phyloP scores from a whole-genome alignment of 331 rosid species.

The Quercus tomentella region DNA sequence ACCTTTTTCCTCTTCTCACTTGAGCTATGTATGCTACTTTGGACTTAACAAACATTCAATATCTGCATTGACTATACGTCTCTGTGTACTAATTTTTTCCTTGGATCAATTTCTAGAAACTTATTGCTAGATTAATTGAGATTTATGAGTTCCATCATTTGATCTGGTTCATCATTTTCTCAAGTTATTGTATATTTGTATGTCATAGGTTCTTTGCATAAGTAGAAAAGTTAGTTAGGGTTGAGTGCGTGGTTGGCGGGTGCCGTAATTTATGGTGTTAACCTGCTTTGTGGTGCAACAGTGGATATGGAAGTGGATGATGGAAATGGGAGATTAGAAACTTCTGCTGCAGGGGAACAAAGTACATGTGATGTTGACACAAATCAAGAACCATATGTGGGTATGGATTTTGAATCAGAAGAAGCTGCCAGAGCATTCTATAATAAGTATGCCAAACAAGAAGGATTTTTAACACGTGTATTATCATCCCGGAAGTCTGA shows the following conservation, averaged over 20 bases:
- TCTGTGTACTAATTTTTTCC: not conserved
- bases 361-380: constrained; percentile 17
- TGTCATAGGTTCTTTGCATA: not conserved
- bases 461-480: constrained; percentile 34
- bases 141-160: not conserved
- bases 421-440: constrained; percentile 29
- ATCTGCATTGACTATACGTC: not conserved
- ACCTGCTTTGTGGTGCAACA: constrained; percentile 3
- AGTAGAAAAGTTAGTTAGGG: not conserved
- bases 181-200: not conserved
- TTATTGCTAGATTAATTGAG: not conserved
- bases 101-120: not conserved
- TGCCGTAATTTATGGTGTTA: not conserved
- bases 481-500: constrained; percentile 40
- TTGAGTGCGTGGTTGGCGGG: not conserved
- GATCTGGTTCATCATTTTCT: not conserved
- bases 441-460: constrained; percentile 23
- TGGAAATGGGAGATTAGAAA: constrained; percentile 16
- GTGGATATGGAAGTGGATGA: constrained; percentile 30
- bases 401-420: constrained; percentile 30
- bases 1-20: not conserved
- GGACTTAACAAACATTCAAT: not conserved
- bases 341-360: constrained; percentile 24
- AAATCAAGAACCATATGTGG: constrained; percentile 32
- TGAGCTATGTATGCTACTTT: not conserved